These are phyloP conservation scores for Neofusicoccum ribis DNA, from an alignment of 2,329 filamentous ascomycete genomes.

Conservation along the genomic window DNA sequence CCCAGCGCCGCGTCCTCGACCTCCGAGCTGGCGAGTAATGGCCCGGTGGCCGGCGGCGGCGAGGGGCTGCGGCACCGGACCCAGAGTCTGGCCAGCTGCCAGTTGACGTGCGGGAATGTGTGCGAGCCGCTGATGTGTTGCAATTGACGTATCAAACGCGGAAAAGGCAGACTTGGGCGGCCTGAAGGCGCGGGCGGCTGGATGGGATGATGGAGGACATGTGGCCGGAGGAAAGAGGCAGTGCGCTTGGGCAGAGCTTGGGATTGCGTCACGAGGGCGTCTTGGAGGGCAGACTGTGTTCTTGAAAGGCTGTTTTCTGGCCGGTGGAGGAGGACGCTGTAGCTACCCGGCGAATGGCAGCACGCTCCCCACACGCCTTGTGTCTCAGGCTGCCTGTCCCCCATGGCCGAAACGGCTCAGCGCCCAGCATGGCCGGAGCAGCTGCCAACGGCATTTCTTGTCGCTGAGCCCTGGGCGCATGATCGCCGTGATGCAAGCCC, in stretches of 20 bases:
- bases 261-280: background rate
- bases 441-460: background rate
- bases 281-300: background rate
- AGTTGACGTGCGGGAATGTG: conserved; percentile 53
- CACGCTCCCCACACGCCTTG: background rate
- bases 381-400: background rate
- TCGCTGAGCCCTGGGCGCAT: background rate
- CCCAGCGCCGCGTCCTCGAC: background rate
- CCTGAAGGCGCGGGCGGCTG: background rate
- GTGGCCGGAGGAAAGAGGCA: background rate
- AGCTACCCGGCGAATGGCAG: background rate
- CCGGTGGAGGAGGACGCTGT: background rate
- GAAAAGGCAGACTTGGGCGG: background rate
- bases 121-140: conserved; percentile 58
- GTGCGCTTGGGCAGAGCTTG: background rate
- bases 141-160: conserved; percentile 27
- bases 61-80: conserved; percentile 28
- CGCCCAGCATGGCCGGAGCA: background rate
- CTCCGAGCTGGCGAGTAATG: conserved; percentile 7
- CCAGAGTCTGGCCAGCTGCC: conserved; percentile 44
- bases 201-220: background rate
- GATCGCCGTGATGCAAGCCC: background rate
- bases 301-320: background rate
- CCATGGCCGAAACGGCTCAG: background rate
- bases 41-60: conserved; percentile 21